Evolutionary conservation across 139 green algal genomes (phyloP).

Genomic region (Chlorella vulgaris): DNA sequence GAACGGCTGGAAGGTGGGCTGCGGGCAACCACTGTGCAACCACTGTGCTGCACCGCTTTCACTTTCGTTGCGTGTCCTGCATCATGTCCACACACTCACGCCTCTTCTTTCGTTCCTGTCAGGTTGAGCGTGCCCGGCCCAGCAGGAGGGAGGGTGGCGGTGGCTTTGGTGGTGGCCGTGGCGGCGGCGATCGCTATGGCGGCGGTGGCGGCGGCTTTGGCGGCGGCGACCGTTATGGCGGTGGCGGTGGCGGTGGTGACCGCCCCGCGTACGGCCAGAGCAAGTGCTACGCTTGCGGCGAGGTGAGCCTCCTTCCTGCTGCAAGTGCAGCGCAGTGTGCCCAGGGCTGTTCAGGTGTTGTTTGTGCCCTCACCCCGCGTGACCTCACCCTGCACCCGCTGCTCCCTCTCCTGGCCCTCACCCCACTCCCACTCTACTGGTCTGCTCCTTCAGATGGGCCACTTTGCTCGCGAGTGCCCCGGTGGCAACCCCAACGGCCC

Average conservation of each 20-base stretch:
- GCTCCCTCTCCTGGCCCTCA: not conserved
- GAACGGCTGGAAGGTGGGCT: conserved; percentile 24
- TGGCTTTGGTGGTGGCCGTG: conserved; percentile 3
- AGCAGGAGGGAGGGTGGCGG: conserved; percentile 14
- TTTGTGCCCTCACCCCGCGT: not conserved
- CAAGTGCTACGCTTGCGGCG: conserved; percentile 41
- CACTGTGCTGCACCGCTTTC: no score
- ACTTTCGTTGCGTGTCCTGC: no score
- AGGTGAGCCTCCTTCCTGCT: not conserved
- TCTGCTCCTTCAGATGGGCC: conserved; percentile 16
- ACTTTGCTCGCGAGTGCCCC: conserved; percentile 37
- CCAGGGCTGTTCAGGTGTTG: not conserved
- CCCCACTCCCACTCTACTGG: not conserved
- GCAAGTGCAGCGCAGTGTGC: not conserved
- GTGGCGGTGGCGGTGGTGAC: not conserved
- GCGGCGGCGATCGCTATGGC: conserved; percentile 17
- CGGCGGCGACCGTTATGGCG: conserved; percentile 10
- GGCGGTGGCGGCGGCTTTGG: conserved; percentile 6
- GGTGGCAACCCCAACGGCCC: not conserved
- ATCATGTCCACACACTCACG: not conserved
- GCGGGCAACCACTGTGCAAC: no score
- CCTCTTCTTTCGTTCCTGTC: not conserved
- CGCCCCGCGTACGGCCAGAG: not conserved
- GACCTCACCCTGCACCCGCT: not conserved
- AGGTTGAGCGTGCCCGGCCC: conserved; percentile 24